phyloP scores from a whole-genome alignment of 371 early-diverging fungal species.

The Parasitella parasitica region DNA sequence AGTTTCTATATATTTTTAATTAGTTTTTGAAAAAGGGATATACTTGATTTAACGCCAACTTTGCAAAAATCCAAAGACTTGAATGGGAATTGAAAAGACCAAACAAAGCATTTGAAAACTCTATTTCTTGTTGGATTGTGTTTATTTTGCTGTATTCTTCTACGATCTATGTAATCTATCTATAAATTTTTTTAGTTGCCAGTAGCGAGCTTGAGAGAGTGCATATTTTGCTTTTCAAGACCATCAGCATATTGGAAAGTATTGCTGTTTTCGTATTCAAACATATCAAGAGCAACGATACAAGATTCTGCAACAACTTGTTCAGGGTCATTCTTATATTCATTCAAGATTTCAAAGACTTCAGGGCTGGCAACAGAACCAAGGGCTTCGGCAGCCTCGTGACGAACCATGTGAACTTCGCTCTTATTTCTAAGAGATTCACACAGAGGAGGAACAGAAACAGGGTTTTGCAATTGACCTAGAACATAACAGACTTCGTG shows the following conservation, averaged over 20 bases:
- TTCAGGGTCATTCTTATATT: conserved; percentile 77
- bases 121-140: too few species aligned
- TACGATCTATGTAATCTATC: too few species aligned
- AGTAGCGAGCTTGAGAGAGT: conserved; percentile 36
- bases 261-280: conserved; percentile 79
- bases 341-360: conserved; percentile 71
- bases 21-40: too few species aligned
- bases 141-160: too few species aligned
- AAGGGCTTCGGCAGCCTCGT: conserved; percentile 99
- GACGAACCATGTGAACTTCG: conserved; percentile 97
- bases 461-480: conserved; percentile 97
- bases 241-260: conserved; percentile 25
- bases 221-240: conserved; percentile 36
- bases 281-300: conserved; percentile 97
- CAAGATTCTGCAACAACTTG: conserved; percentile 96
- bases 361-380: conserved; percentile 98
- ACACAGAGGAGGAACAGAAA: conserved; percentile 84
- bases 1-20: too few species aligned
- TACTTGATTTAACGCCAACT: too few species aligned
- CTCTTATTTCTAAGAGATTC: conserved; percentile 69
- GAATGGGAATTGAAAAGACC: too few species aligned
- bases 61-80: too few species aligned
- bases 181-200: not conserved
- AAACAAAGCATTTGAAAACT: too few species aligned
- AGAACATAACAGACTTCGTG: conserved; percentile 99